These are phyloP conservation scores for Mesotaenium endlicherianum DNA, from an alignment of 139 green algal species.

Conservation along the genomic window DNA sequence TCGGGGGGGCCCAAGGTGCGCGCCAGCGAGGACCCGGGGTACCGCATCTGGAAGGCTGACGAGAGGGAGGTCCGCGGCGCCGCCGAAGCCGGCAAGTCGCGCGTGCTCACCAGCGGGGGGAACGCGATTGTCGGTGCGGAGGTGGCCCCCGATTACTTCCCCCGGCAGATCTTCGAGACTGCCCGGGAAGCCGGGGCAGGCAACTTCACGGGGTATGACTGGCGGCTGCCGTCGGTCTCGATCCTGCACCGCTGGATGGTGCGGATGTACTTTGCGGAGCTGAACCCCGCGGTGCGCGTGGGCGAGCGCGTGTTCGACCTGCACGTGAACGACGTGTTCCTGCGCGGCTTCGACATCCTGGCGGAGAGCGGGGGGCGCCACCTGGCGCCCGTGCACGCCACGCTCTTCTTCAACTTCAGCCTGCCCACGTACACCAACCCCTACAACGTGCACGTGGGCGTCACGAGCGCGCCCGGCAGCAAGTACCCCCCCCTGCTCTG, in stretches of 20 bases:
- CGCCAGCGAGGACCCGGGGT: slow-evolving; percentile 9
- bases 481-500: neutral
- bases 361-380: neutral
- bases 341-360: slow-evolving; percentile 18
- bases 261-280: slow-evolving; percentile 30
- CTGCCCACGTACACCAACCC: neutral
- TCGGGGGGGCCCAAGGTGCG: neutral
- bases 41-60: slow-evolving; percentile 15
- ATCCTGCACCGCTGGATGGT: slow-evolving; percentile 6
- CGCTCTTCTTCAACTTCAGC: neutral
- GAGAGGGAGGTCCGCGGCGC: too few relatives aligned
- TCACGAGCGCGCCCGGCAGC: neutral
- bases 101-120: neutral
- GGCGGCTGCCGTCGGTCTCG: neutral
- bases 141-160: slow-evolving; percentile 7
- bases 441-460: neutral
- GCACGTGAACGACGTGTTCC: neutral
- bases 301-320: slow-evolving; percentile 37
- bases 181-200: neutral
- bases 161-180: slow-evolving; percentile 3
- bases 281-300: neutral
- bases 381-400: neutral
- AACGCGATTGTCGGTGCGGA: neutral
- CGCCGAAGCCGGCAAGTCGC: neutral
- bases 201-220: neutral